Conservation (phyloP, 805 yeast genomes). For the Candida golubevii region DNA sequence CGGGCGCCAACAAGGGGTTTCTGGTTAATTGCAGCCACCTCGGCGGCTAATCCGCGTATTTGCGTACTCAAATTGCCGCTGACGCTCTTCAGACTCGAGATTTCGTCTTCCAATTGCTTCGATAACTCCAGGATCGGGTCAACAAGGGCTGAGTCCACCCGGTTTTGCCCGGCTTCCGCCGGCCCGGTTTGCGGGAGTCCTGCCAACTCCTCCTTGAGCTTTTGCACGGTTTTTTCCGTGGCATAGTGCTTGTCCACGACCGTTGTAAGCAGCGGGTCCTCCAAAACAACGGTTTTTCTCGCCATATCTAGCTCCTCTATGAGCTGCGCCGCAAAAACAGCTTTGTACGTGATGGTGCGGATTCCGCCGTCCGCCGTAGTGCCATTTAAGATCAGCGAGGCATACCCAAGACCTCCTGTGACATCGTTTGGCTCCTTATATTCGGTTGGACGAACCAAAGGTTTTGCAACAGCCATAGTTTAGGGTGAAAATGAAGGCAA, state of each 20-base stretch:
- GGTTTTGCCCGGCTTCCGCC: too few species aligned
- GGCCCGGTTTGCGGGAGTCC: neutral
- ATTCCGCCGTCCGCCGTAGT: constrained; percentile 40
- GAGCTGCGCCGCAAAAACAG: constrained; percentile 32
- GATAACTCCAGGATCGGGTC: constrained; percentile 5
- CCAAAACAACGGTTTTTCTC: constrained; percentile 23
- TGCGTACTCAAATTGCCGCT: constrained; percentile 3
- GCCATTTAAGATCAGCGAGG: constrained; percentile 38
- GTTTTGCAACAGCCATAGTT: neutral
- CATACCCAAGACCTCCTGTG: constrained; percentile 21
- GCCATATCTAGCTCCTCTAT: constrained; percentile 35
- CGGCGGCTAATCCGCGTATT: constrained; percentile 1
- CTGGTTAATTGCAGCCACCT: neutral
- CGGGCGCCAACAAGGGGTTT: neutral
- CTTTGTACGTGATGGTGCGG: constrained; percentile 37
- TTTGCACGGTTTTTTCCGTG: constrained; percentile 13
- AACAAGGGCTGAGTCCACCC: too few species aligned
- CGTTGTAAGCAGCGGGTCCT: constrained; percentile 12
- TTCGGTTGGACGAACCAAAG: constrained; percentile 10
- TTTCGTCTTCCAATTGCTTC: constrained; percentile 12
- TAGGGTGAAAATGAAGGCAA: too few species aligned
- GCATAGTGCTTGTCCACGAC: constrained; percentile 19
- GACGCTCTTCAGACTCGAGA: constrained; percentile 7
- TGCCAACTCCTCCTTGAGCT: constrained; percentile 23
- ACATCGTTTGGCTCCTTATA: constrained; percentile 19